A percentile compares a stretch with the other conserved stretches of the same genome.
phyloP scores from a whole-genome alignment of 805 yeast genomes.

The Starmerella stigmatis region DNA sequence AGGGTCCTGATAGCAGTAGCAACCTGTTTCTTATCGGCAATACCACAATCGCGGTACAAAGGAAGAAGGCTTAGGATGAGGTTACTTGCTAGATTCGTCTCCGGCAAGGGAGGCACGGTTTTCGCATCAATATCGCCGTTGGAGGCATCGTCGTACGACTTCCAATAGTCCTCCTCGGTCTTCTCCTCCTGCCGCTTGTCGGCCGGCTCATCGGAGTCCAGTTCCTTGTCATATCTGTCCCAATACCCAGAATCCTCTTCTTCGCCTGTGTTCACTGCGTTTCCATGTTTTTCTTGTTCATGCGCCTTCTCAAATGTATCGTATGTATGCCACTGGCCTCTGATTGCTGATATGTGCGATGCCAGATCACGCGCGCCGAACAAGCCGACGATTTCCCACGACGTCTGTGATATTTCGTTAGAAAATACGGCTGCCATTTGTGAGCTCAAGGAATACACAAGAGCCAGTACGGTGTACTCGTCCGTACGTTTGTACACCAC shows the following conservation, averaged over 20 bases:
- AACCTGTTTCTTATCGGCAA: background rate
- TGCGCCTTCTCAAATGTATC: background rate
- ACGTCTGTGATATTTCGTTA: conserved; percentile 12
- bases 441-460: conserved; percentile 9
- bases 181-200: too few relatives aligned
- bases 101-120: background rate
- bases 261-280: background rate
- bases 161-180: conserved; percentile 3
- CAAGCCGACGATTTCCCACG: conserved; percentile 22
- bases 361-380: conserved; percentile 5
- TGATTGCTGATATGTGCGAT: background rate
- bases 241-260: background rate
- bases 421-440: conserved; percentile 15
- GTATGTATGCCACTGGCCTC: background rate
- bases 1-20: background rate
- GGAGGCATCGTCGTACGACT: background rate
- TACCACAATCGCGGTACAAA: background rate
- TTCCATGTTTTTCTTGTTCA: background rate
- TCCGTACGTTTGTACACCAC: conserved; percentile 17
- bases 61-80: background rate
- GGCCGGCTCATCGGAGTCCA: background rate
- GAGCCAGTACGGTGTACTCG: conserved; percentile 15
- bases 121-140: background rate
- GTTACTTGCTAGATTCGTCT: background rate
- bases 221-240: background rate